A percentile compares a stretch with the other conserved stretches of the same genome.
These are phyloP conservation scores for Trebouxia sp. DNA, from an alignment of 139 green algal species.

Conservation along the genomic window DNA sequence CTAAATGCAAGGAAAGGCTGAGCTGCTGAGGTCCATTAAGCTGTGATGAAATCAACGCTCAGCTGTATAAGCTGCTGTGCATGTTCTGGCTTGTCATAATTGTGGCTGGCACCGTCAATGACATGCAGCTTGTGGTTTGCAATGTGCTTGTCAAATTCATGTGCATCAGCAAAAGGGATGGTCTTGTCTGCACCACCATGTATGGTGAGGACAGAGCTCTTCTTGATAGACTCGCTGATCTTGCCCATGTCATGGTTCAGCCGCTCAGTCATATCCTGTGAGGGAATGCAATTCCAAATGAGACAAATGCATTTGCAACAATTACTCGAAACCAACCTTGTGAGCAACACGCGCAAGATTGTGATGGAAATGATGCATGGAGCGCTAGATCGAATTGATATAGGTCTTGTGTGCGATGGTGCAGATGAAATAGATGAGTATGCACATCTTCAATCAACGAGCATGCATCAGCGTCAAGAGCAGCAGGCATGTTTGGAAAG, in stretches of 20 bases:
- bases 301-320: neutral
- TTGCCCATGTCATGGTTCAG: neutral
- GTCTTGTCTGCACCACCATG: constrained; percentile 21
- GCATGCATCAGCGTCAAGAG: neutral
- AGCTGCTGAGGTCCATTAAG: neutral
- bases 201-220: constrained; percentile 20
- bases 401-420: too few relatives aligned
- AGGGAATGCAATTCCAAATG: neutral
- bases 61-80: neutral
- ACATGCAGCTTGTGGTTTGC: neutral
- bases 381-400: too few relatives aligned
- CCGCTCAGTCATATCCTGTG: constrained; percentile 26
- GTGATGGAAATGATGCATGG: too few relatives aligned
- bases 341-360: neutral
- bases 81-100: neutral
- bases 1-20: neutral
- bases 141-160: neutral
- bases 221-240: constrained; percentile 6
- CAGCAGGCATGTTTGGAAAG: neutral
- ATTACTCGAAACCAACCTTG: neutral
- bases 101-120: constrained; percentile 28
- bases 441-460: neutral
- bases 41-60: neutral
- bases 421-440: too few relatives aligned
- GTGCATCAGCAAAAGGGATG: constrained; percentile 6